These are phyloP conservation scores for Ustulina deusta DNA, from an alignment of 2,329 filamentous ascomycete genomes.

Conservation along the genomic window DNA sequence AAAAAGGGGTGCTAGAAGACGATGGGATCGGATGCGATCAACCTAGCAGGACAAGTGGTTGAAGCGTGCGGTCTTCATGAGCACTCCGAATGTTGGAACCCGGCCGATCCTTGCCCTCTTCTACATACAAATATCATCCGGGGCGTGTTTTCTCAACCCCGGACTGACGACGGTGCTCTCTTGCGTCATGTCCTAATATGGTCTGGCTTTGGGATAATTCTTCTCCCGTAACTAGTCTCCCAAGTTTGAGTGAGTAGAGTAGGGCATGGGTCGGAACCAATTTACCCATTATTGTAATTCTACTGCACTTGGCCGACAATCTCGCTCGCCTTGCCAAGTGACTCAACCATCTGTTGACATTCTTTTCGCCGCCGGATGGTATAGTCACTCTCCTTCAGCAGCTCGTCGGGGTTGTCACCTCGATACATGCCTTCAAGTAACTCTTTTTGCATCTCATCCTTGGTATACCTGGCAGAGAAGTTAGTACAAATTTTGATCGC, in stretches of 20 bases:
- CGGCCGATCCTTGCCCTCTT: conserved; percentile 18
- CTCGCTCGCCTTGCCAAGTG: conserved; percentile 87
- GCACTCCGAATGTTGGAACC: conserved; percentile 14
- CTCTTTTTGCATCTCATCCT: conserved; percentile 98
- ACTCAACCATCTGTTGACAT: conserved; percentile 99
- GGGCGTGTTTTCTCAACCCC: conserved; percentile 22
- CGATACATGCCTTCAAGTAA: conserved; percentile 98
- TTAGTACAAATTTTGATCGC: conserved; percentile 37
- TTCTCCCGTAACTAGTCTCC: neutral
- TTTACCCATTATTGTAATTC: conserved; percentile 18
- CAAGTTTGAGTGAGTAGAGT: conserved; percentile 13
- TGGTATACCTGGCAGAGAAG: conserved; percentile 75
- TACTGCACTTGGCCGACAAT: conserved; percentile 88
- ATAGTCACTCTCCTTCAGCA: conserved; percentile 98
- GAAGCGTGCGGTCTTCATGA: conserved; percentile 19
- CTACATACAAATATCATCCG: conserved; percentile 26
- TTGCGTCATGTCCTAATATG: conserved; percentile 1
- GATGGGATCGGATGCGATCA: conserved; percentile 4
- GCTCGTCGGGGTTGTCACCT: conserved; percentile 86
- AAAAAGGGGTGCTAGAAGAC: conserved; percentile 13
- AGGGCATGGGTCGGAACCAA: conserved; percentile 8
- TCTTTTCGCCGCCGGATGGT: conserved; percentile 95
- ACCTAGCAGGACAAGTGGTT: conserved; percentile 15
- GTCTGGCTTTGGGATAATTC: neutral
- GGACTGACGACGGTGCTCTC: conserved; percentile 11